Evolutionary conservation across 2,329 filamentous ascomycete species (phyloP).

Genomic region (Fusarium circinatum): DNA sequence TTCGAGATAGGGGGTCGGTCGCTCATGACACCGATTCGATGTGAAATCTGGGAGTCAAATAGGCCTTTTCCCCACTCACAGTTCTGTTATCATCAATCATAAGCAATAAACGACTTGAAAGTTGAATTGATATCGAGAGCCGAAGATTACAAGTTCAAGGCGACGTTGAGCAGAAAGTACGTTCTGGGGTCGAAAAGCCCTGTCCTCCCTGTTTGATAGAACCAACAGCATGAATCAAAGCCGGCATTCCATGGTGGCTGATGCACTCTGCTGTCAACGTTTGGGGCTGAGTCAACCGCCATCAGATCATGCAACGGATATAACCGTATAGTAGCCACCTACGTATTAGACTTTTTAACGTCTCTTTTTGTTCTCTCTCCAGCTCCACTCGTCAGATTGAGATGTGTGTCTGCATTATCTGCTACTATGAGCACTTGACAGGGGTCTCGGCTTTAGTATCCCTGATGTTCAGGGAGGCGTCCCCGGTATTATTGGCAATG

Average conservation of each 20-base stretch:
- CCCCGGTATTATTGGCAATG: no score
- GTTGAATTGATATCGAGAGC: accelerated
- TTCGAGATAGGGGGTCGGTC: neutral
- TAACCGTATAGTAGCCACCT: neutral
- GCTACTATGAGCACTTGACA: neutral
- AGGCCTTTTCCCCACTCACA: neutral
- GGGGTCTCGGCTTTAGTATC: neutral
- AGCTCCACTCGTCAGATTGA: neutral
- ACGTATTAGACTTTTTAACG: neutral
- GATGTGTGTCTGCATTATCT: neutral
- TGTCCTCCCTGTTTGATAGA: neutral
- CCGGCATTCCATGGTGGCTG: neutral
- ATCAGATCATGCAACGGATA: neutral
- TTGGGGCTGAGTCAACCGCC: neutral
- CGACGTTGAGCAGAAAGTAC: neutral
- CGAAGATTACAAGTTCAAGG: neutral
- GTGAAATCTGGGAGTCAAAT: no score
- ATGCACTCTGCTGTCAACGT: neutral
- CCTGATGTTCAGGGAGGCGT: neutral
- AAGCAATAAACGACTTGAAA: neutral
- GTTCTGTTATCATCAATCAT: no score
- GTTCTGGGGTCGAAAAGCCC: no score
- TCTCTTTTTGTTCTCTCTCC: neutral
- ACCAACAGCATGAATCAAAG: neutral
- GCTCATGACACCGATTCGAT: neutral